phyloP scores from a whole-genome alignment of 176 grass and related monocot genomes.

The Cenchrus fungigraminus region DNA sequence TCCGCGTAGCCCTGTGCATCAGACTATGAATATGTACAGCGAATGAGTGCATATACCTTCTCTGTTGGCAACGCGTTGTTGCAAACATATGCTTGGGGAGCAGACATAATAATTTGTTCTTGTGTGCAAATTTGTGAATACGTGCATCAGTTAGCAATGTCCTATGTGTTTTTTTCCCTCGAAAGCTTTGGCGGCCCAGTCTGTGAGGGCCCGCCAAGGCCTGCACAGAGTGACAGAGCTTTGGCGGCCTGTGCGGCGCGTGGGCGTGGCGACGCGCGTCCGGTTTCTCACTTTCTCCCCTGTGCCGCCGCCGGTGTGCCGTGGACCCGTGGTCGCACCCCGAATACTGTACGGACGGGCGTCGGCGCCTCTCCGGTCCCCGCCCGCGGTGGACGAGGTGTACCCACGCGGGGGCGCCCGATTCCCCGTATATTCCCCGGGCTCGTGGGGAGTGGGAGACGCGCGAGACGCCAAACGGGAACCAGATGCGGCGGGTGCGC shows the following conservation, averaged over 20 bases:
- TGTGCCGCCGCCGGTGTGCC: neutral
- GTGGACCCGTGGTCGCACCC: too few relatives aligned
- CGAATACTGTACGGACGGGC: too few relatives aligned
- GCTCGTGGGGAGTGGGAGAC: neutral
- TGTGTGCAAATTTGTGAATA: neutral
- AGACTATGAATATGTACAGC: neutral
- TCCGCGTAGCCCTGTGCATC: neutral
- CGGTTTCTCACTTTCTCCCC: too few relatives aligned
- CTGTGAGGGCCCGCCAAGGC: too few relatives aligned
- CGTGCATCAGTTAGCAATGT: neutral
- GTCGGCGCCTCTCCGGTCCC: neutral
- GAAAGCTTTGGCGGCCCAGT: too few relatives aligned
- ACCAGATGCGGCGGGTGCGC: slow-evolving; percentile 19
- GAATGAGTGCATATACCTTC: neutral
- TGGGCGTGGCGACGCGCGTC: too few relatives aligned
- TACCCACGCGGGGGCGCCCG: neutral
- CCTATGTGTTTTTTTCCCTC: too few relatives aligned
- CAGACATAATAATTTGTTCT: neutral
- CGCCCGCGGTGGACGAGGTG: slow-evolving; percentile 29
- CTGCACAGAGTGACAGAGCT: too few relatives aligned
- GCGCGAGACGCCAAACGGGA: neutral
- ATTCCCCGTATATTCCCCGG: slow-evolving; percentile 46
- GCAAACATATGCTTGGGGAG: neutral
- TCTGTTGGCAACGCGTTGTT: neutral
- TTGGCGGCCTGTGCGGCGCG: too few relatives aligned